These are phyloP conservation scores for Ogataea henricii DNA, from an alignment of 805 yeast genomes.

Conservation along the genomic window DNA sequence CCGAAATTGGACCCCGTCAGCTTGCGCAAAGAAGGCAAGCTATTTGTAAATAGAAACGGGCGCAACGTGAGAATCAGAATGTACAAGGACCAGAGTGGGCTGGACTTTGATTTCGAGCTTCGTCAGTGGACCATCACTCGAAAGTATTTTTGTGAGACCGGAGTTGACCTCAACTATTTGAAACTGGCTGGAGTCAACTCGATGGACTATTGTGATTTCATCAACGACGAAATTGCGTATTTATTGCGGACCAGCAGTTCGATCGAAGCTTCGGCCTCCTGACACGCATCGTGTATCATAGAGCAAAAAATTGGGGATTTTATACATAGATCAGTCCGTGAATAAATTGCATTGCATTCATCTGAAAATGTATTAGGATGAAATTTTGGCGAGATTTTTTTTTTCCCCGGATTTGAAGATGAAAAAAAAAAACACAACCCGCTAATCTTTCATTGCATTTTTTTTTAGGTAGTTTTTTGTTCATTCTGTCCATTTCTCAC, in stretches of 20 bases:
- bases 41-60: constrained; percentile 22
- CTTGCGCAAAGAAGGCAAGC: constrained; percentile 39
- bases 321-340: background rate
- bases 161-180: constrained; percentile 29
- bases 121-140: constrained; percentile 59
- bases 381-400: no score
- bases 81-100: constrained; percentile 32
- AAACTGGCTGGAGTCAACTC: constrained; percentile 30
- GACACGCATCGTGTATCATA: background rate
- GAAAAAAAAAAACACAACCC: background rate
- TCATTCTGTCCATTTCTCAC: no score
- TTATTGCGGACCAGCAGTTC: constrained; percentile 33
- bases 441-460: background rate
- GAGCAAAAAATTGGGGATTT: background rate
- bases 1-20: constrained; percentile 54
- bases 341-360: no score
- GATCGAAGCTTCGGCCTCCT: constrained; percentile 10
- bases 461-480: no score
- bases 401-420: background rate
- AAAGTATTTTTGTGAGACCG: constrained; percentile 33
- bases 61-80: constrained; percentile 26
- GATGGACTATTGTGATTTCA: constrained; percentile 51
- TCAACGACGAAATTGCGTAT: constrained; percentile 47
- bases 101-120: constrained; percentile 56
- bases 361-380: background rate